These are phyloP conservation scores for Diplodia corticola DNA, from an alignment of 2,329 filamentous ascomycete genomes.

Conservation along the genomic window DNA sequence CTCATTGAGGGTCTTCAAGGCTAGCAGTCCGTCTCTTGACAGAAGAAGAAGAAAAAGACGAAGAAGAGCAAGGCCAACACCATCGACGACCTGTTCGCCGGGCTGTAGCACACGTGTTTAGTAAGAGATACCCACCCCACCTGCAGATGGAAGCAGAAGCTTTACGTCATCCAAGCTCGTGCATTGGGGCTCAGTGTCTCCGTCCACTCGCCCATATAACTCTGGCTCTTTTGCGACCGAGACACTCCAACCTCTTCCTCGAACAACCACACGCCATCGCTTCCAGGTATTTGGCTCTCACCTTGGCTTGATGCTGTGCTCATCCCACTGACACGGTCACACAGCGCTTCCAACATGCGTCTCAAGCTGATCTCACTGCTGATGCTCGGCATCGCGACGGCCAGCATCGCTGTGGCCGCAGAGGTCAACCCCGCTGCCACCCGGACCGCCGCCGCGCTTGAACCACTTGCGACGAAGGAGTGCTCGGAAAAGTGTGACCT, in stretches of 20 bases:
- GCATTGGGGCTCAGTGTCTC: too few relatives aligned
- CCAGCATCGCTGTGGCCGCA: neutral
- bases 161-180: too few relatives aligned
- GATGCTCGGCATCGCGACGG: neutral
- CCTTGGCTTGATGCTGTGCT: too few relatives aligned
- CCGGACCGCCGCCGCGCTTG: neutral
- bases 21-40: too few relatives aligned
- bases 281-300: too few relatives aligned
- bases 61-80: slow-evolving; percentile 13
- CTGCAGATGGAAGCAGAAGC: neutral
- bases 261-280: too few relatives aligned
- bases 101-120: neutral
- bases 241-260: too few relatives aligned
- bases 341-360: neutral
- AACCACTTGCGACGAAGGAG: neutral
- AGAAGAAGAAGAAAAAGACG: slow-evolving; percentile 21
- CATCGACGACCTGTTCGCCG: slow-evolving; percentile 22
- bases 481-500: neutral
- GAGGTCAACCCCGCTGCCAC: neutral
- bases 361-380: neutral
- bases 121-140: too few relatives aligned
- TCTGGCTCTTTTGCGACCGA: too few relatives aligned
- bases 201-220: too few relatives aligned
- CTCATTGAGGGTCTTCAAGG: too few relatives aligned
- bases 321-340: neutral